Evolutionary conservation across 1,284 basidiomycete species (phyloP).

Genomic region (Sparassis latifolia): DNA sequence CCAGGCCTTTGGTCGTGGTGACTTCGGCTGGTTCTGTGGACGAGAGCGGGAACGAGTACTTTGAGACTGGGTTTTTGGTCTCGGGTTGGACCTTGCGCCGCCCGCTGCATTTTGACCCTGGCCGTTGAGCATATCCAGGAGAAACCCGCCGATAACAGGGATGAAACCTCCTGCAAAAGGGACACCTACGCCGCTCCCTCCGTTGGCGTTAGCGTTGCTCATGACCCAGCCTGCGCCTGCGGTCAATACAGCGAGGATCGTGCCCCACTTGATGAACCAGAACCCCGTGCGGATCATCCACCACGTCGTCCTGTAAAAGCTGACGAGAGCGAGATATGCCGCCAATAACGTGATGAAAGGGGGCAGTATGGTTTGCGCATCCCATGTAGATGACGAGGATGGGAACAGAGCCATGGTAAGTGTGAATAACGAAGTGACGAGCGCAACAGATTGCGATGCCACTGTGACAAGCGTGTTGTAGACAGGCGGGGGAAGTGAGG

Average conservation of each 20-base stretch:
- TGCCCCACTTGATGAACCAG: constrained; percentile 72
- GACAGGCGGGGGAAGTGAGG: constrained; percentile 47
- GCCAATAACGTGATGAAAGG: constrained; percentile 65
- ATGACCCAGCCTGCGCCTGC: constrained; percentile 48
- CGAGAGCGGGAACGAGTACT: constrained; percentile 22
- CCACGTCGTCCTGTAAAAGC: constrained; percentile 66
- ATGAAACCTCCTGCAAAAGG: constrained; percentile 26
- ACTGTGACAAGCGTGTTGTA: constrained; percentile 46
- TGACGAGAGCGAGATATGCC: constrained; percentile 67
- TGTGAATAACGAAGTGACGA: constrained; percentile 42
- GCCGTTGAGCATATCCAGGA: constrained; percentile 41
- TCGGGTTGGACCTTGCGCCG: constrained; percentile 17
- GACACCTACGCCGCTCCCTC: constrained; percentile 20
- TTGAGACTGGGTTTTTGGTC: constrained; percentile 6
- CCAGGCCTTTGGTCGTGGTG: constrained; percentile 48
- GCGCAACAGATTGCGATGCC: constrained; percentile 45
- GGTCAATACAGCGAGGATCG: constrained; percentile 45
- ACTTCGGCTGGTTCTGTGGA: constrained; percentile 16
- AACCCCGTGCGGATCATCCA: constrained; percentile 63
- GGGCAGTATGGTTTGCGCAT: constrained; percentile 60
- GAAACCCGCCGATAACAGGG: constrained; percentile 32
- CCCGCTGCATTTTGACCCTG: constrained; percentile 27
- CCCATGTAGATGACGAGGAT: constrained; percentile 52
- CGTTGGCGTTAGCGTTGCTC: constrained; percentile 31
- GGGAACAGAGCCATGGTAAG: constrained; percentile 42